Evolutionary conservation across 148 eudicot genomes (phyloP).

Genomic region (Pouteria glomerata): DNA sequence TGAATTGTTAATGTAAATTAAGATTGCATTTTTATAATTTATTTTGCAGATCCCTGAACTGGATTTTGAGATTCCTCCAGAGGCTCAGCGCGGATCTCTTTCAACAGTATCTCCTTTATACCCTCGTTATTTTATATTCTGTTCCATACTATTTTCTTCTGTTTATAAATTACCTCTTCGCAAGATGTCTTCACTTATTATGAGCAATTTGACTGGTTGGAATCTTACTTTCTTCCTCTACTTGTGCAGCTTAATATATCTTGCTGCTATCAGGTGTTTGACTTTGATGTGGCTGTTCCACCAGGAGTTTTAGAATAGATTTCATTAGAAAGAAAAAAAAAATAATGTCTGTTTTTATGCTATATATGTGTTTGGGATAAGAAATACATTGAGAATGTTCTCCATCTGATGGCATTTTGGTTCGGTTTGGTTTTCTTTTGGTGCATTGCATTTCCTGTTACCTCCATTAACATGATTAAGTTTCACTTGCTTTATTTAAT

Average conservation of each 20-base stretch:
- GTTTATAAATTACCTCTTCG: background rate
- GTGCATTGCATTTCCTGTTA: background rate
- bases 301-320: background rate
- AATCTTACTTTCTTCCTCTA: background rate
- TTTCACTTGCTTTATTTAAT: background rate
- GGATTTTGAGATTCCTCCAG: conserved; percentile 96
- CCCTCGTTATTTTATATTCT: conserved; percentile 2
- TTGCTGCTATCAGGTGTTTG: background rate
- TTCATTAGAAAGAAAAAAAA: too few species aligned
- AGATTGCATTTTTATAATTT: background rate
- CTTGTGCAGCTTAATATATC: background rate
- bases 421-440: background rate
- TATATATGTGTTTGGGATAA: background rate
- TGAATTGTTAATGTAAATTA: background rate
- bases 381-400: background rate
- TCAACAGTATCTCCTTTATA: conserved; percentile 58
- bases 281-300: background rate
- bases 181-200: background rate
- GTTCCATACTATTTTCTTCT: background rate
- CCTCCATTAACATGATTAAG: background rate
- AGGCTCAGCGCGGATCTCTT: conserved; percentile 91
- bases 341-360: too few species aligned
- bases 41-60: conserved; percentile 78
- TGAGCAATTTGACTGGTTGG: background rate
- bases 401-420: background rate